Conservation (phyloP, 2,329 filamentous ascomycete genomes). For the Trematosphaeria pertusa region DNA sequence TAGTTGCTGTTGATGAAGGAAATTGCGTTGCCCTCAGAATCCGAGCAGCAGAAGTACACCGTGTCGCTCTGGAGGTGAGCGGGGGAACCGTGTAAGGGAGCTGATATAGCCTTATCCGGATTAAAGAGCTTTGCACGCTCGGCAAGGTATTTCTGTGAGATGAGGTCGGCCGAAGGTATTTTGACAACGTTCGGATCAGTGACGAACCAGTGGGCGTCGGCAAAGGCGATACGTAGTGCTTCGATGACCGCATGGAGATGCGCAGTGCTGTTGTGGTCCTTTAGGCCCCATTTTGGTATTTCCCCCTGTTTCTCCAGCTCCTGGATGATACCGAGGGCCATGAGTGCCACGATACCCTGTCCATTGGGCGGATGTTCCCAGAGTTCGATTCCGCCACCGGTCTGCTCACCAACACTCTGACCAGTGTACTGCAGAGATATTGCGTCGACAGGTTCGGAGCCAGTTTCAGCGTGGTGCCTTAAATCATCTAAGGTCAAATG, state of each 20-base stretch:
- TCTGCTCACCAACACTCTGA: slow-evolving; percentile 62
- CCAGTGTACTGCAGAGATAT: slow-evolving; percentile 82
- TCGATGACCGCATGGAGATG: slow-evolving; percentile 86
- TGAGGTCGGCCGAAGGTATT: slow-evolving; percentile 73
- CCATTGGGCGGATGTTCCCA: slow-evolving; percentile 99
- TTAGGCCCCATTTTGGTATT: slow-evolving; percentile 72
- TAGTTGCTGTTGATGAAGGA: slow-evolving; percentile 98
- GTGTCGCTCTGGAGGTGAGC: slow-evolving; percentile 89
- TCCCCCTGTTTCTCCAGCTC: slow-evolving; percentile 78
- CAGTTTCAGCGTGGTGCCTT: slow-evolving; percentile 72
- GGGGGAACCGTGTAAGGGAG: slow-evolving; percentile 72
- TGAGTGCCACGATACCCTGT: slow-evolving; percentile 92
- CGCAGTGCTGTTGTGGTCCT: slow-evolving; percentile 80
- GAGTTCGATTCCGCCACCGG: slow-evolving; percentile 71
- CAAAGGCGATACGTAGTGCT: slow-evolving; percentile 85
- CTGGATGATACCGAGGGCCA: slow-evolving; percentile 91
- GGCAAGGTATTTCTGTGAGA: slow-evolving; percentile 77
- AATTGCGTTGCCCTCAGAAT: slow-evolving; percentile 84
- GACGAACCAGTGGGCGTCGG: slow-evolving; percentile 89
- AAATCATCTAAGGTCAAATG: slow-evolving; percentile 82
- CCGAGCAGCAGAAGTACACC: slow-evolving; percentile 89
- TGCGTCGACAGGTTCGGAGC: slow-evolving; percentile 81
- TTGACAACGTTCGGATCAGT: slow-evolving; percentile 77
- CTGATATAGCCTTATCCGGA: slow-evolving; percentile 58
- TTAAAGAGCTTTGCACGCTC: slow-evolving; percentile 70